Evolutionary conservation across 1,139 yeast genomes (phyloP).

Genomic region (Tardiomyces digboiensis): DNA sequence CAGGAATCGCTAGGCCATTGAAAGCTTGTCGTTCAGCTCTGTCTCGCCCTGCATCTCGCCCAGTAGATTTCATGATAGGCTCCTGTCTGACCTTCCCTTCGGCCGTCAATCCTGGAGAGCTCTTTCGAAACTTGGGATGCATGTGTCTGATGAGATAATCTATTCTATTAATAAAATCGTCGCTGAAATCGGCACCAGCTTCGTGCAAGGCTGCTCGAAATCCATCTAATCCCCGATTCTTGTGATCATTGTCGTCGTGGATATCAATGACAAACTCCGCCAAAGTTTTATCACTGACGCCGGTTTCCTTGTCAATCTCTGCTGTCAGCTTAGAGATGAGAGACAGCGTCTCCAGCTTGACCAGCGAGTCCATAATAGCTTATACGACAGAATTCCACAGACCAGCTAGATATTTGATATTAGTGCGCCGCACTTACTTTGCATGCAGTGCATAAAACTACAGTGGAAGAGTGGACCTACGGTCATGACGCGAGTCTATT

Average conservation of each 20-base stretch:
- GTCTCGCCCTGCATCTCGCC: slow-evolving; percentile 4
- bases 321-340: slow-evolving; percentile 26
- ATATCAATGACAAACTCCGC: slow-evolving; percentile 50
- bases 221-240: slow-evolving; percentile 22
- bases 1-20: background rate
- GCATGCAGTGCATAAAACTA: no score
- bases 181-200: slow-evolving; percentile 58
- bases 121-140: slow-evolving; percentile 19
- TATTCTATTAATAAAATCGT: slow-evolving; percentile 31
- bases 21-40: background rate
- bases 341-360: slow-evolving; percentile 25
- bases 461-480: no score
- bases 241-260: slow-evolving; percentile 16
- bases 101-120: no score
- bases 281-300: slow-evolving; percentile 36
- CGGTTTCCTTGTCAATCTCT: slow-evolving; percentile 25
- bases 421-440: no score
- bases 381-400: no score
- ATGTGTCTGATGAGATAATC: slow-evolving; percentile 25
- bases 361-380: slow-evolving; percentile 19
- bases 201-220: slow-evolving; percentile 39
- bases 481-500: no score
- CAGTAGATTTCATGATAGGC: background rate
- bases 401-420: no score
- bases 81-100: no score